phyloP scores from a whole-genome alignment of 441 rosid species.

The Erysimum cheiri region DNA sequence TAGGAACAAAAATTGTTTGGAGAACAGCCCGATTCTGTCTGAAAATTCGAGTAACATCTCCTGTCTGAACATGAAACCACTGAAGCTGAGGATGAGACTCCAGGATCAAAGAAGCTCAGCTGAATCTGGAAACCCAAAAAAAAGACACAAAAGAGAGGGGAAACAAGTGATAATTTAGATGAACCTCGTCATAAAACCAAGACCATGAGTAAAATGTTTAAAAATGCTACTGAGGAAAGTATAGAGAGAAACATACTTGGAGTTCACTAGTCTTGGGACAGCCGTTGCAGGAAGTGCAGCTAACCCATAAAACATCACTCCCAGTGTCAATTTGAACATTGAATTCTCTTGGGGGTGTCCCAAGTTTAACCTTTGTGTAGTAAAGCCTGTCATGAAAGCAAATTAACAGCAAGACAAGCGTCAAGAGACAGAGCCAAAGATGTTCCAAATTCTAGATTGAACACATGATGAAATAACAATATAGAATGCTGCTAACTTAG shows the following conservation, averaged over 20 bases:
- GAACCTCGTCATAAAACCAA: not conserved
- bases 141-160: not conserved
- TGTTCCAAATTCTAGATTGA: not conserved
- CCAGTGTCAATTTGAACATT: slow-evolving; percentile 62
- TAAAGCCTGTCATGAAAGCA: slow-evolving; percentile 53
- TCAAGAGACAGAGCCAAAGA: slow-evolving; percentile 18
- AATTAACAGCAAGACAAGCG: slow-evolving; percentile 14
- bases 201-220: not conserved
- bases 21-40: slow-evolving; percentile 56
- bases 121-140: slow-evolving; percentile 36
- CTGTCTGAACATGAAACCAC: slow-evolving; percentile 56
- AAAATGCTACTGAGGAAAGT: not conserved
- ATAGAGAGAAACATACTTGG: slow-evolving; percentile 42
- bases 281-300: slow-evolving; percentile 57
- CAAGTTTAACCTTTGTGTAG: slow-evolving; percentile 57
- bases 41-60: slow-evolving; percentile 52
- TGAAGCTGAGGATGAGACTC: slow-evolving; percentile 50
- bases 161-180: slow-evolving; percentile 3
- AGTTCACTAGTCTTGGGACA: slow-evolving; percentile 57
- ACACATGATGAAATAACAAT: slow-evolving; percentile 7
- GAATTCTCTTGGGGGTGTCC: slow-evolving; percentile 57
- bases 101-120: slow-evolving; percentile 50
- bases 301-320: slow-evolving; percentile 64
- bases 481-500: slow-evolving; percentile 18
- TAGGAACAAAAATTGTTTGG: slow-evolving; percentile 48